phyloP scores from a whole-genome alignment of 192 early-diverging fungal species.

The Helicostylum pulchrum region DNA sequence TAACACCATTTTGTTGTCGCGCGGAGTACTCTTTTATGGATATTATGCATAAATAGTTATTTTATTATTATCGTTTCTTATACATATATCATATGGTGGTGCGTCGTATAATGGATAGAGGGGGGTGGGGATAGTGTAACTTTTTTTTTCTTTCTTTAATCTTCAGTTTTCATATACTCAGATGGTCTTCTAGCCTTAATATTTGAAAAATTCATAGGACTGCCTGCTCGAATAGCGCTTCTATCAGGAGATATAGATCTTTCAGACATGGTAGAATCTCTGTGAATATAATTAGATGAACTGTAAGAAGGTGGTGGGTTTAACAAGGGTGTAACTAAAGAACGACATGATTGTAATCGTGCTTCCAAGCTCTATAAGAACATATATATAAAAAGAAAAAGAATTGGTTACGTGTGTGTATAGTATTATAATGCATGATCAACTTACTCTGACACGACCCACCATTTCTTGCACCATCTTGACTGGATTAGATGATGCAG shows the following conservation, averaged over 20 bases:
- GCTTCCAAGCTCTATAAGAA: slow-evolving; percentile 59
- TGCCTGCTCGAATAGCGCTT: slow-evolving; percentile 15
- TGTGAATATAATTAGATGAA: slow-evolving; percentile 18
- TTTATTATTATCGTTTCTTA: no score
- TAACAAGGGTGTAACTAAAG: slow-evolving; percentile 69
- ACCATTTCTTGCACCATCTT: slow-evolving; percentile 76
- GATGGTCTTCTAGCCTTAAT: slow-evolving; percentile 33
- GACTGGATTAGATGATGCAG: slow-evolving; percentile 53
- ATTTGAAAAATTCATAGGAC: slow-evolving; percentile 29
- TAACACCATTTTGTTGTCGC: no score
- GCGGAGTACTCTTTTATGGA: no score
- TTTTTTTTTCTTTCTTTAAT: not conserved
- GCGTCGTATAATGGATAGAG: no score
- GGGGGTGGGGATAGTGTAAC: no score
- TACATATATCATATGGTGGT: no score
- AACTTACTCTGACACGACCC: slow-evolving; percentile 64
- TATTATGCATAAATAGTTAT: no score
- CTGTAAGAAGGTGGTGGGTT: slow-evolving; percentile 50
- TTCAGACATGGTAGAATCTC: slow-evolving; percentile 16
- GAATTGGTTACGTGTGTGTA: not conserved
- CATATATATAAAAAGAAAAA: not conserved
- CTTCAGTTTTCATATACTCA: slow-evolving; percentile 25
- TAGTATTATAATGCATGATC: not conserved
- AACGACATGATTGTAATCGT: slow-evolving; percentile 69
- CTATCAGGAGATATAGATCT: slow-evolving; percentile 19